Evolutionary conservation across 2,329 filamentous ascomycete species (phyloP).

Genomic region (Ceratocystis colombiana): DNA sequence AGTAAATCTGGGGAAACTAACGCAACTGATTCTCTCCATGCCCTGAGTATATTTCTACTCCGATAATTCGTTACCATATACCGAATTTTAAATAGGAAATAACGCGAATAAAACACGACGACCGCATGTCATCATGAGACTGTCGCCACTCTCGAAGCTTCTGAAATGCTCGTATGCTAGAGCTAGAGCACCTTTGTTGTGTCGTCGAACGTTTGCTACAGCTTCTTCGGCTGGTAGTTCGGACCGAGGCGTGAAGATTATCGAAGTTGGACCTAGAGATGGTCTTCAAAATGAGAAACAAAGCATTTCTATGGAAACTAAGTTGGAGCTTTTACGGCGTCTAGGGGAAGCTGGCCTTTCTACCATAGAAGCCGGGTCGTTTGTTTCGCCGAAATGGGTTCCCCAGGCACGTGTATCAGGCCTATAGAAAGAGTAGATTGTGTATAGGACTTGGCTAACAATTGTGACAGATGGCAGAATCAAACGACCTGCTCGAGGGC

Average conservation of each 20-base stretch:
- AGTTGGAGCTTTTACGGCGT: slow-evolving; percentile 63
- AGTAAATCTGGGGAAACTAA: slow-evolving; percentile 9
- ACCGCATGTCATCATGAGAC: not conserved
- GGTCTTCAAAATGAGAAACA: slow-evolving; percentile 79
- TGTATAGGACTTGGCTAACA: not conserved
- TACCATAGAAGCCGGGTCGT: slow-evolving; percentile 71
- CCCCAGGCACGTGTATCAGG: slow-evolving; percentile 54
- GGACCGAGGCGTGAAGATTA: slow-evolving; percentile 49
- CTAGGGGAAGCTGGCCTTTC: slow-evolving; percentile 58
- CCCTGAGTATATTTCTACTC: not conserved
- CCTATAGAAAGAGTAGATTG: not conserved
- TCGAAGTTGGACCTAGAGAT: slow-evolving; percentile 77
- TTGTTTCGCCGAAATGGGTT: slow-evolving; percentile 76
- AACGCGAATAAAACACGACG: not conserved
- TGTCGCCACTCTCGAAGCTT: slow-evolving; percentile 4
- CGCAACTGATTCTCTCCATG: not conserved
- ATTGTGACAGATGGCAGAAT: slow-evolving; percentile 60
- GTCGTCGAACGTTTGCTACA: slow-evolving; percentile 21
- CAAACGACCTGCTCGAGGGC: slow-evolving; percentile 61
- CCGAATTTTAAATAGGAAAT: not conserved
- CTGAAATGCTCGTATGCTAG: slow-evolving; percentile 5
- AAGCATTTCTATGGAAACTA: slow-evolving; percentile 58
- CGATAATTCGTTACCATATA: not conserved
- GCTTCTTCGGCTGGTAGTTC: slow-evolving; percentile 14
- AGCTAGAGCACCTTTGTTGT: slow-evolving; percentile 12